Conservation (phyloP, 75 land plant species). For the Ceratopteris richardii region DNA sequence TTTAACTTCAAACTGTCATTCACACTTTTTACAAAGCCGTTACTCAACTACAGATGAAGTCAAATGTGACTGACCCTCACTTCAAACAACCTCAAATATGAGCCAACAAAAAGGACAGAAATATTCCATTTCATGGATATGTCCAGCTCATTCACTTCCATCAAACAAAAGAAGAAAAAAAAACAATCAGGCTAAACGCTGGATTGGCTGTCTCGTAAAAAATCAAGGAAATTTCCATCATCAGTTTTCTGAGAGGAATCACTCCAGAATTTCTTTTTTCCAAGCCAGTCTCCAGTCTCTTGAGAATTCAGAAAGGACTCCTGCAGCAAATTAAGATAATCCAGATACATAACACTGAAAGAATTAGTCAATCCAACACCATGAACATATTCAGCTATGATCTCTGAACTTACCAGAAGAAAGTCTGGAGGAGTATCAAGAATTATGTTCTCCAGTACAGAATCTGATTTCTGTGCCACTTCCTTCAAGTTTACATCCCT, state of each 20-base stretch:
- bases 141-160: no score
- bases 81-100: no score
- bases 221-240: neutral
- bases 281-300: neutral
- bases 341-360: neutral
- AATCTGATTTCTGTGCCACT: conserved; percentile 5
- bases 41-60: no score
- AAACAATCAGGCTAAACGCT: no score
- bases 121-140: no score
- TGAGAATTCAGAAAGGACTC: conserved; percentile 5
- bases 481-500: neutral
- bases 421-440: conserved; percentile 24
- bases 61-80: no score
- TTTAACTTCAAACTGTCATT: no score
- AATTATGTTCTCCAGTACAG: conserved; percentile 10
- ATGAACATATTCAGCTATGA: no score
- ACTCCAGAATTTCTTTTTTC: neutral
- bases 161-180: no score
- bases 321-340: neutral
- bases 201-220: neutral
- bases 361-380: no score
- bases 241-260: neutral
- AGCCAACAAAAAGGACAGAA: no score
- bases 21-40: no score
- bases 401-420: conserved; percentile 14